Base-by-base conservation (phyloP, 2,329 filamentous ascomycete species). In the Trichoderma sp. region DNA sequence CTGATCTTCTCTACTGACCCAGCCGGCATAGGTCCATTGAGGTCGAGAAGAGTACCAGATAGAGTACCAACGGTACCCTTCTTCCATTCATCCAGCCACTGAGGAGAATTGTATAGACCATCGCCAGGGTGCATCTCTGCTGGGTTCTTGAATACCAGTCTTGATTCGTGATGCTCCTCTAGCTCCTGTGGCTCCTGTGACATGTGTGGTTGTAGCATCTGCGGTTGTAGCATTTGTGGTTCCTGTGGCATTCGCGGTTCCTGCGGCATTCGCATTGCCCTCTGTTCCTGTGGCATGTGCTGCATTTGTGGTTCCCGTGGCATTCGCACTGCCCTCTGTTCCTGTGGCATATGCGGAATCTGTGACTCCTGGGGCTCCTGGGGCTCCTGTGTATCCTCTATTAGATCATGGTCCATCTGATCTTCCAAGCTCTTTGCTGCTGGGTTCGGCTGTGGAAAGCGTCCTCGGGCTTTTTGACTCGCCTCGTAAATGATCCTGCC, bases 11-110 rank as follows among this genome's bases (percentile, higher is more conserved):
- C 88, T 34, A 77, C 76, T 13, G 32, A 20, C 7, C 50, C 62
- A n/a, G 30, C 53, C 6, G 65, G n/a, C 15, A 67, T 63, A 9
- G 28, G 17, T 43, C 80, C 77, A 71, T 85, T 84, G 36, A 93
- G 85, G 72, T 93, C 88, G 34, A 93, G 85, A 65, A 92, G 81
- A 1, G 84, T 79, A 2, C 87, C 86, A 0, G 85, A 84, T 4
- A 94, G 82, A 8, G 86, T 87, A 39, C 90, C 91, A 39, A 91
- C 85, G 0, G 87, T 88, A 8, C 87, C 91, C 76, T 89, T 90
- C 78, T 88, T 91, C 92, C 92, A 94, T 78, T 95, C 92, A 39
- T 93, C 88, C 8, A 95, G 82, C 77, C 88, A 90, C 69, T 84
- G 81, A 0, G 88, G 85, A 4, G 87, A 84, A 34, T 88, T 81